Evolutionary conservation across 352 stramenopile species (phyloP), one percentile per base, ranked within the genome.

Genomic region (Globisporangium carolinianum): DNA sequence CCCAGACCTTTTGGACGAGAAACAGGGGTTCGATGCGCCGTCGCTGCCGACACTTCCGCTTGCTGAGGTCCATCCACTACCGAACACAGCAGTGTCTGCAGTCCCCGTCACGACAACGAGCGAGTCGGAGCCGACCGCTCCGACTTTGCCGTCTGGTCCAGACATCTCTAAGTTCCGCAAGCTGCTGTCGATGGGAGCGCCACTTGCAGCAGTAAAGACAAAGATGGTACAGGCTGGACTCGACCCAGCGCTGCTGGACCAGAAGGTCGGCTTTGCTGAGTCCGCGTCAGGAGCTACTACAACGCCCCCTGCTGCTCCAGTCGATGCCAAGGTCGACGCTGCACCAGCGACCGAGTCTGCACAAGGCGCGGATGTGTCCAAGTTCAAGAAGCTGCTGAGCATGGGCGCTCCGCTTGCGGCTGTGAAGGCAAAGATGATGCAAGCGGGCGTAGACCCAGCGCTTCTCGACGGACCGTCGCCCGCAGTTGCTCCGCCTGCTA

Each of bases 141-240:
- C 39, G 7, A 43, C 39, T 8, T 43, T 12, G 7, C 7, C 39
- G 11, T 43, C 39, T 43, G 39, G 7, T 43, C 7, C 39, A 43
- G 39, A 86, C 47, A 50, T 86, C 48, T 71, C 69, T 5, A 83
- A 84, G 38, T 98, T 98, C 60, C 97, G 97, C 43, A 98, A 98
- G 62, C 84, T 98, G 68, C 55, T 95, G 11, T 74, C 74, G 1
- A 94, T 96, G 80, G 86, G 85, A 3, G 81, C 91, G 10, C 85
- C 81, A 14, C 49, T 79, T 0, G 64, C 59, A 7, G 81, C 69
- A 15, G 81, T 89, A 15, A 86, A 89, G 43, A 68, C 75, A 2
- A 91, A 89, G 32, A 86, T 89, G 79, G 53, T 58, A 15, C 78
- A 89, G 60, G 76, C 73, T 8, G 78, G 78, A 2, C 48, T 91